Conservation (phyloP, 2,329 filamentous ascomycete genomes). For the Botryotinia globosa region DNA sequence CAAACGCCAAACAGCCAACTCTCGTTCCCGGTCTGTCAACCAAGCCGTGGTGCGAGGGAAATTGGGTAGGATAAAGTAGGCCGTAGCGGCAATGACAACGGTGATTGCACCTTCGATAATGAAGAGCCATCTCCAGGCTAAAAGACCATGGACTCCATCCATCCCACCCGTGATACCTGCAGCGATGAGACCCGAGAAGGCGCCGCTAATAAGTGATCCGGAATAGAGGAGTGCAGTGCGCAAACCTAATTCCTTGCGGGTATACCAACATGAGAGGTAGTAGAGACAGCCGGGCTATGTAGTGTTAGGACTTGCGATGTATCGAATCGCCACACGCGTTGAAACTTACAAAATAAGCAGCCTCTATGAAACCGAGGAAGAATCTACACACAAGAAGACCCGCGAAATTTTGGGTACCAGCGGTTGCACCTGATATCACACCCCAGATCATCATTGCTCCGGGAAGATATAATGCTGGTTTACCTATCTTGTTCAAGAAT, state of each 20-base stretch:
- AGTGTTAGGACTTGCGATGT: conserved; percentile 11
- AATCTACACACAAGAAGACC: conserved; percentile 48
- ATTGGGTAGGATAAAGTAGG: conserved; percentile 61
- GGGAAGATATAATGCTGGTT: conserved; percentile 51
- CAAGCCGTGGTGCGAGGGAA: conserved; percentile 60
- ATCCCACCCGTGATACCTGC: conserved; percentile 66
- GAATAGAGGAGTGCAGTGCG: conserved; percentile 65
- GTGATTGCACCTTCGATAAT: conserved; percentile 69
- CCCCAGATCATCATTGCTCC: conserved; percentile 50
- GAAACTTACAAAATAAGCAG: conserved; percentile 50
- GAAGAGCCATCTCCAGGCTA: conserved; percentile 66
- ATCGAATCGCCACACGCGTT: neutral
- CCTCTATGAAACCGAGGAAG: conserved; percentile 53
- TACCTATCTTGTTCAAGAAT: conserved; percentile 48
- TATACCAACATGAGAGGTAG: conserved; percentile 67
- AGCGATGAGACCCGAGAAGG: conserved; percentile 65
- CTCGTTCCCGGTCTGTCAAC: conserved; percentile 55
- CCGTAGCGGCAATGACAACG: conserved; percentile 54
- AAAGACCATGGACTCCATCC: conserved; percentile 53
- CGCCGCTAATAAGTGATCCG: conserved; percentile 66
- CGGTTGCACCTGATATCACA: conserved; percentile 48
- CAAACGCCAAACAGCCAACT: conserved; percentile 58
- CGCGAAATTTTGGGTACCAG: conserved; percentile 46
- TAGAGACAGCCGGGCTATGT: conserved; percentile 57
- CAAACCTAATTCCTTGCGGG: conserved; percentile 63